These are phyloP conservation scores for Typha latifolia DNA, from an alignment of 176 grass and related monocot genomes.

Conservation along the genomic window DNA sequence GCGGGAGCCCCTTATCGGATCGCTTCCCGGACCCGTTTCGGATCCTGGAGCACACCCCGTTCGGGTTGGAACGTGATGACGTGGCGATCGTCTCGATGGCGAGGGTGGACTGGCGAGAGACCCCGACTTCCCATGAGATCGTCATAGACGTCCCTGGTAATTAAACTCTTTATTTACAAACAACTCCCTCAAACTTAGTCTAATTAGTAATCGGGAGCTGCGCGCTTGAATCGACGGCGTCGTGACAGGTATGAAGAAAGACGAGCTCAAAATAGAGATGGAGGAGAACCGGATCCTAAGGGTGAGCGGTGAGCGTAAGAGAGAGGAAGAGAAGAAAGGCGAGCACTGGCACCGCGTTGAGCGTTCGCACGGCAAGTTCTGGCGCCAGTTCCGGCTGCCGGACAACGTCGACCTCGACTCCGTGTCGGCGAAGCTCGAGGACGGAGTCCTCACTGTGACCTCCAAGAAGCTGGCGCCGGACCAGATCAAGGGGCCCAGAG, in stretches of 20 bases:
- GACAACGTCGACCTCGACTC: conserved; percentile 68
- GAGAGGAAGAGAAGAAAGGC: conserved; percentile 38
- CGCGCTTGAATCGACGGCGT: no score
- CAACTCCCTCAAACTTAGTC: not conserved
- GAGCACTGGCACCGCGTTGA: conserved; percentile 79
- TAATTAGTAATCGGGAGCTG: not conserved
- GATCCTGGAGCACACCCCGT: conserved; percentile 66
- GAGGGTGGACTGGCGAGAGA: conserved; percentile 77
- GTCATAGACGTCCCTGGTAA: conserved; percentile 69
- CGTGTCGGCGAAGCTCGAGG: conserved; percentile 40
- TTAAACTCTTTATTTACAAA: conserved; percentile 3
- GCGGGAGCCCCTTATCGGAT: conserved; percentile 18
- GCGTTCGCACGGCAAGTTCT: conserved; percentile 77
- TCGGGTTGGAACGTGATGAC: conserved; percentile 59
- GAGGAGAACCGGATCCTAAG: conserved; percentile 71
- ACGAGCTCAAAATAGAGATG: conserved; percentile 71
- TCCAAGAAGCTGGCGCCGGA: conserved; percentile 63
- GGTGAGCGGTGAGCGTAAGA: conserved; percentile 73
- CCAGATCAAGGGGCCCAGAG: conserved; percentile 58
- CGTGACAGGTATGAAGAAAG: conserved; percentile 36
- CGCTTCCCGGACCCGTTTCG: conserved; percentile 51
- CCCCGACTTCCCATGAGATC: conserved; percentile 54
- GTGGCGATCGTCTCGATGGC: conserved; percentile 38
- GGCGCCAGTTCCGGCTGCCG: conserved; percentile 81
- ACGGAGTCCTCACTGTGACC: conserved; percentile 50